A percentile compares a stretch with the other conserved stretches of the same genome.
These are phyloP conservation scores for Cercospora sp. DNA, from an alignment of 2,329 filamentous ascomycete genomes.

Conservation along the genomic window DNA sequence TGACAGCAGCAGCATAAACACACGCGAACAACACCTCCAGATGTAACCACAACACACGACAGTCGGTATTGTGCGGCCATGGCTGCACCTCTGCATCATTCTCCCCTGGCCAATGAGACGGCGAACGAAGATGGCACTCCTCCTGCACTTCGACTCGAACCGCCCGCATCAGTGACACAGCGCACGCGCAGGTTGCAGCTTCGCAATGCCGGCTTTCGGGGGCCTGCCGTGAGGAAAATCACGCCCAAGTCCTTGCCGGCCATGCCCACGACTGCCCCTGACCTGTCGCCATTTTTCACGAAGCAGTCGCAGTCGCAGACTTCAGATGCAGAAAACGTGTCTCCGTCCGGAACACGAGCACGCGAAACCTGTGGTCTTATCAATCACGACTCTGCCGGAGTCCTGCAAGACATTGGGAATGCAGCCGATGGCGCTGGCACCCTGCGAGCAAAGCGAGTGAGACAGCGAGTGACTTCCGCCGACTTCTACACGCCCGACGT, in stretches of 20 bases:
- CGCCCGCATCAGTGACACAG: slow-evolving; percentile 19
- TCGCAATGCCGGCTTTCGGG: slow-evolving; percentile 41
- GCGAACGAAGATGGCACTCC: not conserved
- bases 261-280: slow-evolving; percentile 29
- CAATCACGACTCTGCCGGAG: slow-evolving; percentile 29
- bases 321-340: slow-evolving; percentile 31
- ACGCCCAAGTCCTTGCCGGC: slow-evolving; percentile 32
- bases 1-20: not conserved
- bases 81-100: slow-evolving; percentile 9
- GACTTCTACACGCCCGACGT: slow-evolving; percentile 24
- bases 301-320: slow-evolving; percentile 14
- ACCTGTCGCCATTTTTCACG: slow-evolving; percentile 19
- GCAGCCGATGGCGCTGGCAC: slow-evolving; percentile 11
- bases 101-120: not conserved
- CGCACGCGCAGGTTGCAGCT: slow-evolving; percentile 38
- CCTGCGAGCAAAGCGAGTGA: slow-evolving; percentile 25
- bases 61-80: slow-evolving; percentile 8
- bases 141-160: not conserved
- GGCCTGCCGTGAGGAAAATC: slow-evolving; percentile 35
- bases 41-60: slow-evolving; percentile 6
- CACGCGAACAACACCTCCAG: not conserved
- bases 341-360: slow-evolving; percentile 23
- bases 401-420: slow-evolving; percentile 38
- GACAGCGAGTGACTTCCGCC: slow-evolving; percentile 24
- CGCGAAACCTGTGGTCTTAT: slow-evolving; percentile 22